These are phyloP conservation scores for Fagus crenata DNA, from an alignment of 306 rosid genomes.

Conservation along the genomic window DNA sequence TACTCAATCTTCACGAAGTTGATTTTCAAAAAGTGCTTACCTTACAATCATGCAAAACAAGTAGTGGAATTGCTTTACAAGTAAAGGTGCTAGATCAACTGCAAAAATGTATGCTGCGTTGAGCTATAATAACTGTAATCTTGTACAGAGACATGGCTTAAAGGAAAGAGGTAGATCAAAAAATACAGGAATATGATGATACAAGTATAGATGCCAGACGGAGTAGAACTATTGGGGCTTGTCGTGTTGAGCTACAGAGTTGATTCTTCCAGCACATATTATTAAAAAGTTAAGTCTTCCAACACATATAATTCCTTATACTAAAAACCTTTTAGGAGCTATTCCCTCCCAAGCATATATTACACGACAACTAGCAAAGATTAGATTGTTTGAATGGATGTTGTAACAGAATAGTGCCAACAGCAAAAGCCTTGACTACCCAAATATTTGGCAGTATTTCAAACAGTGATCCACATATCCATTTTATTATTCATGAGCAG, in stretches of 20 bases:
- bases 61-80: neutral
- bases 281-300: no score
- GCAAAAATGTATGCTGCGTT: constrained; percentile 8
- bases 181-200: neutral
- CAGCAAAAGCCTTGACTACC: neutral
- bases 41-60: neutral
- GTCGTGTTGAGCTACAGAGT: neutral
- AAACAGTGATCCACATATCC: neutral
- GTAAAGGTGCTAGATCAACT: neutral
- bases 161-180: neutral
- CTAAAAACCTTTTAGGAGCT: neutral
- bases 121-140: constrained; percentile 3
- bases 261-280: neutral
- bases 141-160: neutral
- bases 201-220: neutral
- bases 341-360: neutral
- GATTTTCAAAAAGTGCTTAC: neutral
- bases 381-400: neutral
- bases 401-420: neutral
- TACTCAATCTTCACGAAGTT: neutral
- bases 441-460: neutral
- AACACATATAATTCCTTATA: neutral
- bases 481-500: neutral
- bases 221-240: neutral
- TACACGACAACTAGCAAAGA: neutral